Evolutionary conservation across 2,329 filamentous ascomycete species (phyloP), one percentile per base, ranked within the genome.

Genomic region (Nectriaceae sp.): DNA sequence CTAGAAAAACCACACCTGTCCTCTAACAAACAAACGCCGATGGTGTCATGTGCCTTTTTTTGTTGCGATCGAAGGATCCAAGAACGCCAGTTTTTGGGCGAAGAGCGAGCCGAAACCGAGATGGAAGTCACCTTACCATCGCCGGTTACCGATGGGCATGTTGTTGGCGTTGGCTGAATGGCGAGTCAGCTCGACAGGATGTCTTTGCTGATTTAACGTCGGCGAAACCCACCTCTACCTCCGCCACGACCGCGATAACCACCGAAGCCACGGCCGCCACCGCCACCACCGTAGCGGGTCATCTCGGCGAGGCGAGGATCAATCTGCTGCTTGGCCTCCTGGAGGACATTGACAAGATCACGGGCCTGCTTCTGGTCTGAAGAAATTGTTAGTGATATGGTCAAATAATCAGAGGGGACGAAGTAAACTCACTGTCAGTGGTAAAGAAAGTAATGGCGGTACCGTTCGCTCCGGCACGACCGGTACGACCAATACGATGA

Each of bases 401-500:
- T n/a, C 8, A 6, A 36, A 10, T 10, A 19, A 16, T 18, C 11
- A 5, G 21, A 35, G 19, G 47, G 40, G 31, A 4, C 6, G n/a
- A 6, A 15, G 13, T n/a, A 45, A 52, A 88, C 92, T 78, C 82
- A 97, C 93, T 97, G 75, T 97, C 94, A 88, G 93, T 94, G 73
- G 94, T 97, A 77, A 99, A 99, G 67, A 99, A 84, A 59, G 94
- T 97, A 69, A 97, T 97, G 71, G 94, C 94, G 65, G 92, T 97
- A 77, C 94, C 94, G 59, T 87, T 90, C 66, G 88, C 87, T 77
- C 94, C 94, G 69, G 94, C 93, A 80, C 93, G 89, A 65, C 94
- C 93, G 64, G 94, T 97, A 77, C 94, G 89, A 66, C 94, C 94
- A 73, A 93, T 94, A 72, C 94, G 89, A 71, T 97, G 94, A 63